A percentile compares a stretch with the other conserved stretches of the same genome.
Evolutionary conservation across 2,329 filamentous ascomycete species (phyloP).

Genomic region (Teratosphaeria pseudoeucalypti): DNA sequence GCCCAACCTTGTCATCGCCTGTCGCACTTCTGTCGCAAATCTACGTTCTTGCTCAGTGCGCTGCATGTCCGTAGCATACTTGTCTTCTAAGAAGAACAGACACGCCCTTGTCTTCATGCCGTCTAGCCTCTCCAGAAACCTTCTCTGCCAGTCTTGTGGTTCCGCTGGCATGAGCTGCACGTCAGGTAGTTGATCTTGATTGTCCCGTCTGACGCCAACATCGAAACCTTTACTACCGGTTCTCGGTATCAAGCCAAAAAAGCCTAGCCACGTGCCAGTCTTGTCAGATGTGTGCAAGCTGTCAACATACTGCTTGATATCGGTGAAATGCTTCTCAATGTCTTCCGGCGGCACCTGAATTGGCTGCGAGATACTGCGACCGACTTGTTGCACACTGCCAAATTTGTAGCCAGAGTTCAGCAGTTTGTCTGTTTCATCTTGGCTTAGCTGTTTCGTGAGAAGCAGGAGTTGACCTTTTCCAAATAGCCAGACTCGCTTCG

Average conservation of each 20-base stretch:
- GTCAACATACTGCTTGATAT: constrained; percentile 52
- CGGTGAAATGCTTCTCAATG: constrained; percentile 51
- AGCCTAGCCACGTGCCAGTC: constrained; percentile 28
- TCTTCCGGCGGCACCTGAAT: constrained; percentile 61
- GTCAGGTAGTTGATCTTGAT: constrained; percentile 35
- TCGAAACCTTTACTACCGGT: constrained; percentile 29
- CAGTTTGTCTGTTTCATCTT: constrained; percentile 52
- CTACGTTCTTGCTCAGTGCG: constrained; percentile 22
- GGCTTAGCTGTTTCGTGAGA: constrained; percentile 55
- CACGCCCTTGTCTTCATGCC: constrained; percentile 14
- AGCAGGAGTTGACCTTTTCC: constrained; percentile 74
- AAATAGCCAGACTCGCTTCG: constrained; percentile 29
- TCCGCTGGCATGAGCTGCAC: constrained; percentile 27
- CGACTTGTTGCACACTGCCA: constrained; percentile 57
- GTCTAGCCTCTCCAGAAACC: constrained; percentile 26
- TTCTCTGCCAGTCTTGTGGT: constrained; percentile 23
- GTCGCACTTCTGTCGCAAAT: constrained; percentile 28
- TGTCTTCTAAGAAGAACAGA: constrained; percentile 13
- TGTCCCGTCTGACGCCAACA: constrained; percentile 31
- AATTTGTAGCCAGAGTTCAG: constrained; percentile 70
- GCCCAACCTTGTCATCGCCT: constrained; percentile 21
- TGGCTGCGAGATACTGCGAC: constrained; percentile 55
- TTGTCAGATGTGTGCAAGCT: constrained; percentile 31
- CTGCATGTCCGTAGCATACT: constrained; percentile 5
- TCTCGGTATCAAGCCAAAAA: constrained; percentile 26